Base-by-base conservation (phyloP, 345 rosid genomes). In the Xanthoceras sorbifolium region DNA sequence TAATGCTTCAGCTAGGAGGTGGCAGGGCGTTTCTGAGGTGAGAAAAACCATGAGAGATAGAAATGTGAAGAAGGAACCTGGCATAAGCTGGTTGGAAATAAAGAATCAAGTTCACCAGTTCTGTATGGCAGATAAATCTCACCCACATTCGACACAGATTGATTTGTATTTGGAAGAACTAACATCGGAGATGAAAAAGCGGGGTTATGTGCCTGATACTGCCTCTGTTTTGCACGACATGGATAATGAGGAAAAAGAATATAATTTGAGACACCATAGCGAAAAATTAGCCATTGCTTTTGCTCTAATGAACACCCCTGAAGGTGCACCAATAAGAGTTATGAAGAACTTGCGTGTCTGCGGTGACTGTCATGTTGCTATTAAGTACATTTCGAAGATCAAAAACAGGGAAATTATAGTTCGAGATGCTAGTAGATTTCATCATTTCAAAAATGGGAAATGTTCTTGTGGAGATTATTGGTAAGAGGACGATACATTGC, bases 391-490 rank as follows among this genome's bases (percentile, higher is more conserved):
- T 80, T 91, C 96, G 3, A 80, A 84, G 74, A 83, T 92, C 28
- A 87, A 85, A 66, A 80, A 85, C 68, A 80, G 94, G 76, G 89
- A 91, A 77, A 92, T 91, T 72, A 82, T 89, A 18, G 89, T 92
- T 8, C 84, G 93, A 78, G 97, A 94, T 84, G 85, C 81, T 14
- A 94, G 93, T 78, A 84, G 98, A 83, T 94, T 94, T 82, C 97
- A 94, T 78, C 97, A 92, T 86, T 92, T 94, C 84, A 81, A 77
- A 50, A 66, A 87, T 26, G 94, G 94, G 22, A 83, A 83, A 75
- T 94, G 98, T 81, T 94, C 94, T 40, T 92, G 96, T 52, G 87
- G 79, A 40, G 98, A 90, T 85, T 94, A 89, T 80, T 94, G 97
- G 96, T 92, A 73, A 82, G 42, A 63, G 48, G 36, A n/a, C 11